These are phyloP conservation scores for Globisporangium nagaii DNA, from an alignment of 352 stramenopile species.

Conservation along the genomic window DNA sequence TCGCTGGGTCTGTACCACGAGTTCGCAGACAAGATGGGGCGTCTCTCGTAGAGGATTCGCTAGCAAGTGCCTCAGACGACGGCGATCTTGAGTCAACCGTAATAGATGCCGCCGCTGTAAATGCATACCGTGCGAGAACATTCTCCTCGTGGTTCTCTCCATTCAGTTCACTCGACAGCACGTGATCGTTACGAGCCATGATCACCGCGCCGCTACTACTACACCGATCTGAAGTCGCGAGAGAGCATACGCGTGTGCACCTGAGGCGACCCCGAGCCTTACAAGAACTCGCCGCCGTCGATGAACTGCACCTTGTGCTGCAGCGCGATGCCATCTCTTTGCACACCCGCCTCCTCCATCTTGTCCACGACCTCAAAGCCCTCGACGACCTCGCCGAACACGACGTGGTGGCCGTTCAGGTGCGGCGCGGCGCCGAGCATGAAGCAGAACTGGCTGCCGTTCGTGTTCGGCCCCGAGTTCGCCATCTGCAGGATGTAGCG, in stretches of 20 bases:
- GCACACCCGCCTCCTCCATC: conserved; percentile 70
- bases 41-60: conserved; percentile 20
- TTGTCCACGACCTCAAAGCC: conserved; percentile 79
- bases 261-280: too few relatives aligned
- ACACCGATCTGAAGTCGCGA: too few relatives aligned
- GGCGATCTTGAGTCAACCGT: too few relatives aligned
- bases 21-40: conserved; percentile 60
- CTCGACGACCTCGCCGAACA: conserved; percentile 84
- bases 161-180: too few relatives aligned
- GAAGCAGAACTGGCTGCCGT: conserved; percentile 99
- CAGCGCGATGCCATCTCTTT: conserved; percentile 51
- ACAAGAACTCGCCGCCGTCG: conserved; percentile 69
- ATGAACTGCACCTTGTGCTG: conserved; percentile 73
- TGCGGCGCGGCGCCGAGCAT: conserved; percentile 77
- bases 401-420: conserved; percentile 79
- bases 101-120: too few relatives aligned
- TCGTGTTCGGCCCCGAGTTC: conserved; percentile 96
- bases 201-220: too few relatives aligned
- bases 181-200: too few relatives aligned
- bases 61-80: too few relatives aligned
- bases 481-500: conserved; percentile 94
- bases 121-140: too few relatives aligned
- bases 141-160: too few relatives aligned
- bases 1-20: conserved; percentile 51
- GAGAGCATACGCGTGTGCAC: too few relatives aligned